phyloP scores from a whole-genome alignment of 2,329 filamentous ascomycete species.

The Cytospora leucostoma region DNA sequence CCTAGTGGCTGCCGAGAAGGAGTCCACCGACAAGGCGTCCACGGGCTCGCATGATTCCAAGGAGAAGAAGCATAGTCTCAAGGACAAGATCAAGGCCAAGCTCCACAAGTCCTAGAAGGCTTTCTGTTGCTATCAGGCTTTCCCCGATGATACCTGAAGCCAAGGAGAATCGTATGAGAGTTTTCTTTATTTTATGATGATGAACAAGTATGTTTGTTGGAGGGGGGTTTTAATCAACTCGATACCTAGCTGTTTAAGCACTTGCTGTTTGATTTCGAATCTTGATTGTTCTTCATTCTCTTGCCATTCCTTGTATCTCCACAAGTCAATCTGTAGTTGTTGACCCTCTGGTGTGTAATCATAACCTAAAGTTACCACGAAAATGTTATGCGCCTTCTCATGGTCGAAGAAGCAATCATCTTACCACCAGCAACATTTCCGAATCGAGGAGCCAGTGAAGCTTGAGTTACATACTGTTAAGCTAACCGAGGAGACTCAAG shows the following conservation, averaged over 20 bases:
- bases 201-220: background rate
- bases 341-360: background rate
- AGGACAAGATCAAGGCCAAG: constrained; percentile 70
- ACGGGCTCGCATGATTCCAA: constrained; percentile 33
- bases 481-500: no score
- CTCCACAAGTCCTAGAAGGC: constrained; percentile 51
- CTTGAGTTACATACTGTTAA: no score
- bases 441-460: no score
- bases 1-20: constrained; percentile 27
- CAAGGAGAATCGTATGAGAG: no score
- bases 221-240: constrained; percentile 2
- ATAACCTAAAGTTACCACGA: background rate
- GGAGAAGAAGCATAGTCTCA: constrained; percentile 54
- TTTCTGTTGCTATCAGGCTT: constrained; percentile 19
- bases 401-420: background rate
- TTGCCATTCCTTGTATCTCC: background rate
- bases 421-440: no score
- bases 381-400: background rate
- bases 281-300: no score
- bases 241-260: constrained; percentile 24
- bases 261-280: constrained; percentile 10
- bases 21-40: constrained; percentile 27
- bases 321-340: background rate
- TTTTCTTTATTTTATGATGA: background rate
- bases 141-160: constrained; percentile 6